phyloP scores from a whole-genome alignment of 1,284 basidiomycete genomes.

The Cutaneotrichosporon spelunceum region DNA sequence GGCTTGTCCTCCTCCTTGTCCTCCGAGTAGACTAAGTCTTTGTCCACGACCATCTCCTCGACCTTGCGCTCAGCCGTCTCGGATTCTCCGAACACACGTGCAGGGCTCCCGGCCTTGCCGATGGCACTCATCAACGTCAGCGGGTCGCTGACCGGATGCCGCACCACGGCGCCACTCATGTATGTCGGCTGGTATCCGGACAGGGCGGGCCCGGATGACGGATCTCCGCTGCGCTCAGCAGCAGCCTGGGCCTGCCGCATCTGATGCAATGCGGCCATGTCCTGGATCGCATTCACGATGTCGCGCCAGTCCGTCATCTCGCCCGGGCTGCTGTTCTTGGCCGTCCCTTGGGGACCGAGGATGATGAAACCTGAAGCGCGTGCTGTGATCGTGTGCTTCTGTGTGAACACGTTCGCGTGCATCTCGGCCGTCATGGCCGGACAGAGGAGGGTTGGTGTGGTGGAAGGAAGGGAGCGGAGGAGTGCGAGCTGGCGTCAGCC shows the following conservation, averaged over 20 bases:
- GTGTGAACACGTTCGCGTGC: slow-evolving; percentile 88
- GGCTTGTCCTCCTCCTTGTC: background rate
- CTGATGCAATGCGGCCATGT: slow-evolving; percentile 27
- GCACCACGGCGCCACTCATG: background rate
- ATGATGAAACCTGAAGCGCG: slow-evolving; percentile 72
- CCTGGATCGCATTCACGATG: slow-evolving; percentile 43
- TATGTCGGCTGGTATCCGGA: background rate
- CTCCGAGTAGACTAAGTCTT: background rate
- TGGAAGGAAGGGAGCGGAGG: slow-evolving; percentile 75
- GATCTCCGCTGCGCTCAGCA: background rate
- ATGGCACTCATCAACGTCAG: background rate
- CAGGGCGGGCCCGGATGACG: background rate
- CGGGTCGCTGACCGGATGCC: background rate
- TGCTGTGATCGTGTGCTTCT: slow-evolving; percentile 69
- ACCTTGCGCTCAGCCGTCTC: background rate
- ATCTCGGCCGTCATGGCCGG: slow-evolving; percentile 98
- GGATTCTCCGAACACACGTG: background rate
- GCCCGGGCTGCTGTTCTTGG: slow-evolving; percentile 62
- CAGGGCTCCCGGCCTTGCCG: background rate
- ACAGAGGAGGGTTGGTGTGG: slow-evolving; percentile 80
- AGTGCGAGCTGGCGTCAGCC: slow-evolving; percentile 67
- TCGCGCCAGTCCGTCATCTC: slow-evolving; percentile 87
- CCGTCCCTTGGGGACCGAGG: slow-evolving; percentile 61
- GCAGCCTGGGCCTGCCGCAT: slow-evolving; percentile 15
- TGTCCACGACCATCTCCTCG: background rate